A percentile compares a stretch with the other conserved stretches of the same genome.
Conservation (phyloP, 805 yeast species). For the Starmerella ratchasimensis region DNA sequence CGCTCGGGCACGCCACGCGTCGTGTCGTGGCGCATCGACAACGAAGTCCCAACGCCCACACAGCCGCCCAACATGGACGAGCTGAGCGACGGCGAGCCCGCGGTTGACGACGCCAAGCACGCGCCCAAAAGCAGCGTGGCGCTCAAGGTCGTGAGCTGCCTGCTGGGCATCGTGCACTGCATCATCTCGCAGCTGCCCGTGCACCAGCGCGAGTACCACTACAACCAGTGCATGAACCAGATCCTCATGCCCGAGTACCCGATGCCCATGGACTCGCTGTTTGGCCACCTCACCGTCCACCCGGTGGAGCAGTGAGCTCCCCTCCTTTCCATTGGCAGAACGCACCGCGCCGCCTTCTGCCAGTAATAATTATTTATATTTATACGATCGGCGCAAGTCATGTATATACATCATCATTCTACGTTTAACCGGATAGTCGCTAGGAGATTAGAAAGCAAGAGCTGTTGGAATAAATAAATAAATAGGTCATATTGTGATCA, state of each 20-base stretch:
- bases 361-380: too few species aligned
- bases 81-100: constrained; percentile 1
- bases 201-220: constrained; percentile 11
- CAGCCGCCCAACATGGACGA: constrained; percentile 10
- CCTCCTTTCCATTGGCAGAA: too few species aligned
- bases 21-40: constrained; percentile 12
- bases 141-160: constrained; percentile 11
- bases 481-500: too few species aligned
- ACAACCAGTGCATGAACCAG: constrained; percentile 1
- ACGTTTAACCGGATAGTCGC: too few species aligned
- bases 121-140: background rate
- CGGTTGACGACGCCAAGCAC: background rate
- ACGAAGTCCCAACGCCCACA: constrained; percentile 4
- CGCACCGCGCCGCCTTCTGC: too few species aligned
- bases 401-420: background rate
- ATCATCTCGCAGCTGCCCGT: constrained; percentile 18
- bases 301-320: too few species aligned
- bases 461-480: too few species aligned
- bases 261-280: constrained; percentile 17
- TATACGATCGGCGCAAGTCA: too few species aligned
- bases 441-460: too few species aligned
- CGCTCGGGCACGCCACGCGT: constrained; percentile 1
- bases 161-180: constrained; percentile 19
- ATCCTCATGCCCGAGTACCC: constrained; percentile 19
- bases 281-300: constrained; percentile 9